A percentile compares a stretch with the other conserved stretches of the same genome.
These are phyloP conservation scores for Xylaria nigripes DNA, from an alignment of 495 filamentous ascomycete species.

Conservation along the genomic window DNA sequence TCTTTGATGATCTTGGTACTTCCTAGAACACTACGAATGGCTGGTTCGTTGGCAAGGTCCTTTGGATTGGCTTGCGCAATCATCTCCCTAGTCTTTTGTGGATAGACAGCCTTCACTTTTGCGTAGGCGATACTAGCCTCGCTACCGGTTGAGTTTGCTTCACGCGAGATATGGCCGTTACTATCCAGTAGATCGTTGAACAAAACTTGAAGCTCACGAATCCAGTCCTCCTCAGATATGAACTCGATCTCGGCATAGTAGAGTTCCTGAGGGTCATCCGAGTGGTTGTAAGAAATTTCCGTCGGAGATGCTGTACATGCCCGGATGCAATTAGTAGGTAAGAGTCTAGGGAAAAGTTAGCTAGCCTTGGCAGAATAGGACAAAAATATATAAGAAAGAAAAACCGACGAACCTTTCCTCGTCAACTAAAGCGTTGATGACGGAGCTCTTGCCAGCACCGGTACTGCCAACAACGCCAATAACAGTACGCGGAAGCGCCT, in stretches of 20 bases:
- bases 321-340: constrained; percentile 35
- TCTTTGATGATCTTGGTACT: constrained; percentile 34
- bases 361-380: not conserved
- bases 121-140: constrained; percentile 53
- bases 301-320: constrained; percentile 61
- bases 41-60: constrained; percentile 29
- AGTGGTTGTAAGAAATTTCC: constrained; percentile 54
- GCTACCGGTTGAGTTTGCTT: constrained; percentile 36
- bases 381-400: not conserved
- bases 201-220: constrained; percentile 43
- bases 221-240: constrained; percentile 49
- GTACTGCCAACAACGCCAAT: constrained; percentile 53
- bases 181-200: constrained; percentile 47
- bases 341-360: constrained; percentile 14
- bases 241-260: constrained; percentile 62
- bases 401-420: constrained; percentile 36
- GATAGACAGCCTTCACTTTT: constrained; percentile 61
- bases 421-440: constrained; percentile 54
- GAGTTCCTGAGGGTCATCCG: constrained; percentile 32
- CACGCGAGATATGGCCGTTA: constrained; percentile 33
- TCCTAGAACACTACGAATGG: constrained; percentile 42
- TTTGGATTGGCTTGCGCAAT: constrained; percentile 31
- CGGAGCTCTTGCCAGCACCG: constrained; percentile 51
- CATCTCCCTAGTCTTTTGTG: constrained; percentile 43
- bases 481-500: constrained; percentile 32